Evolutionary conservation across 208 protist genomes (phyloP).

Genomic region (Leishmania major): DNA sequence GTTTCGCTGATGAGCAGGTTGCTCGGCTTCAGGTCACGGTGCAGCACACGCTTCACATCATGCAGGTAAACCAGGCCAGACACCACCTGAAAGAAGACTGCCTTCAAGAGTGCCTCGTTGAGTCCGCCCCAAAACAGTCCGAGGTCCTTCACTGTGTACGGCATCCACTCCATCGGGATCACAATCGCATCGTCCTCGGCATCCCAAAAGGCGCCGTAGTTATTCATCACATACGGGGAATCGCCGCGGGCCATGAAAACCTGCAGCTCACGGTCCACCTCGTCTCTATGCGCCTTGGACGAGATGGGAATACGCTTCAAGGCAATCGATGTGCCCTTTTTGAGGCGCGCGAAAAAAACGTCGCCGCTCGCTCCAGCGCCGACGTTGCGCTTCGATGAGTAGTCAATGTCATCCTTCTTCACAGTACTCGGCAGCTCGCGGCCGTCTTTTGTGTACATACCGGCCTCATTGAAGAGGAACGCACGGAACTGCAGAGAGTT

Average conservation of each 20-base stretch:
- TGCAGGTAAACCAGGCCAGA: constrained; percentile 86
- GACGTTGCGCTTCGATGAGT: constrained; percentile 56
- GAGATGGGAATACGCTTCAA: constrained; percentile 90
- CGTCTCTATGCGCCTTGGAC: constrained; percentile 85
- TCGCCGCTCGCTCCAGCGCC: constrained; percentile 79
- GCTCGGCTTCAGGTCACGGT: constrained; percentile 97
- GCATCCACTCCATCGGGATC: constrained; percentile 93
- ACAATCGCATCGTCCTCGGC: constrained; percentile 81
- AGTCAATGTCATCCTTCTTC: constrained; percentile 84
- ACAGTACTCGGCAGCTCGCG: constrained; percentile 69
- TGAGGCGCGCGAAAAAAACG: constrained; percentile 75
- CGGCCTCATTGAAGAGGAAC: constrained; percentile 81
- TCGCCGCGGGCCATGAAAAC: constrained; percentile 80
- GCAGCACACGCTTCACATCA: constrained; percentile 90
- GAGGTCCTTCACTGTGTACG: constrained; percentile 86
- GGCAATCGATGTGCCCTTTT: constrained; percentile 75
- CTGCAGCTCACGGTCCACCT: constrained; percentile 84
- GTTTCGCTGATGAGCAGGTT: constrained; percentile 96
- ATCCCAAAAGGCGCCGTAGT: constrained; percentile 90
- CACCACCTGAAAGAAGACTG: constrained; percentile 88
- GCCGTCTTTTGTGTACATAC: constrained; percentile 88
- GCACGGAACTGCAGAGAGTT: constrained; percentile 87
- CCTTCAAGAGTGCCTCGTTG: constrained; percentile 79
- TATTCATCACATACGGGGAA: constrained; percentile 87
- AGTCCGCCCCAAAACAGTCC: constrained; percentile 81